Conservation (phyloP, 176 grass and related monocot genomes). For the Avena eriantha region DNA sequence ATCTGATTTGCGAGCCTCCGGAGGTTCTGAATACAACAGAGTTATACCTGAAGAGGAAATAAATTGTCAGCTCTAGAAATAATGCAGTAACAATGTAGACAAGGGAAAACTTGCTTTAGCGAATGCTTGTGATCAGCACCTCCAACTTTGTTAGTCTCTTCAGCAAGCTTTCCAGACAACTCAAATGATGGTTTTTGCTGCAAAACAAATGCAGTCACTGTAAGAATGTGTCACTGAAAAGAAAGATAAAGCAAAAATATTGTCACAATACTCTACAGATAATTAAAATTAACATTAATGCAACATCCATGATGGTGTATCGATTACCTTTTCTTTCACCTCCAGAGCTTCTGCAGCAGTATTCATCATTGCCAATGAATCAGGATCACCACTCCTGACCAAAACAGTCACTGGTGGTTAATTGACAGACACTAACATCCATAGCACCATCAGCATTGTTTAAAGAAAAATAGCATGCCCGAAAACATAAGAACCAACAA, state of each 20-base stretch:
- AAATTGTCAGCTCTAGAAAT: slow-evolving; percentile 23
- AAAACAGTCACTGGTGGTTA: slow-evolving; percentile 39
- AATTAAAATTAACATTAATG: slow-evolving; percentile 25
- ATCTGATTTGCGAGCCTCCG: slow-evolving; percentile 79
- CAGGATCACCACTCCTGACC: slow-evolving; percentile 55
- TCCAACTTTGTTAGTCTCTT: slow-evolving; percentile 97
- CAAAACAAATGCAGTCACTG: slow-evolving; percentile 39
- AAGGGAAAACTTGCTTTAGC: not conserved
- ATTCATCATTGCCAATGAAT: slow-evolving; percentile 74
- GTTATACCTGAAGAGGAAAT: slow-evolving; percentile 66
- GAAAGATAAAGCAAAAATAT: not conserved
- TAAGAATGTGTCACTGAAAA: not conserved
- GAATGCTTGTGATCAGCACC: slow-evolving; percentile 48
- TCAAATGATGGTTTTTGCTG: slow-evolving; percentile 99
- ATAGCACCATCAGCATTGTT: slow-evolving; percentile 5
- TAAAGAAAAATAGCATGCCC: slow-evolving; percentile 25
- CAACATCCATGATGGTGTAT: slow-evolving; percentile 26
- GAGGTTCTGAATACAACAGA: slow-evolving; percentile 83
- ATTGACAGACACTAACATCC: not conserved
- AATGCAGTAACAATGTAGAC: not conserved
- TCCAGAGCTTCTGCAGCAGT: slow-evolving; percentile 69
- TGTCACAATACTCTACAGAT: not conserved
- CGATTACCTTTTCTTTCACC: slow-evolving; percentile 82
- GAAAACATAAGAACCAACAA: slow-evolving; percentile 19
- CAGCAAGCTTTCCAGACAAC: slow-evolving; percentile 95